A percentile compares a stretch with the other conserved stretches of the same genome.
Evolutionary conservation across 257 asterid species (phyloP).

Genomic region (Salvia miltiorrhiza): DNA sequence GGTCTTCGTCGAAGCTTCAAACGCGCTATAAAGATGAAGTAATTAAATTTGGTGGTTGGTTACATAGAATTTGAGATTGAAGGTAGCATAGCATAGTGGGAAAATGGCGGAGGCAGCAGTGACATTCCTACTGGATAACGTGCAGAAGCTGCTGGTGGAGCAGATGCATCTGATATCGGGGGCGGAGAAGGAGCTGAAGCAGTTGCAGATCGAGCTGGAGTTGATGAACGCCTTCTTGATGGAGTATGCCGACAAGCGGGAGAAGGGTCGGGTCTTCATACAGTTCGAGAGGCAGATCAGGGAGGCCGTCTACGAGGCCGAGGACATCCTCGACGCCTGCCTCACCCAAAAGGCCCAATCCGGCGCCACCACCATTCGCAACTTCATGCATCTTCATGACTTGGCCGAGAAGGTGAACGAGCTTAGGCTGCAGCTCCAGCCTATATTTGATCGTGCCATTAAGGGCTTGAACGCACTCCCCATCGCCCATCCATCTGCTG

Average conservation of each 20-base stretch:
- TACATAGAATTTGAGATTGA: too few relatives aligned
- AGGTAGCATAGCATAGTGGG: too few relatives aligned
- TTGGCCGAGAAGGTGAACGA: not conserved
- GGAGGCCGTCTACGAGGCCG: not conserved
- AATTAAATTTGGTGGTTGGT: too few relatives aligned
- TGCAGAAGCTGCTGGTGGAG: not conserved
- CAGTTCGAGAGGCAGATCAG: not conserved
- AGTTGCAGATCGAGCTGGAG: not conserved
- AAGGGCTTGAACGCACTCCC: too few relatives aligned
- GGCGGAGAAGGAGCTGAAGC: not conserved
- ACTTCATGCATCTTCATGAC: not conserved
- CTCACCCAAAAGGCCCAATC: not conserved
- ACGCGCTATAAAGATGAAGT: too few relatives aligned
- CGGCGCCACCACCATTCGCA: too few relatives aligned
- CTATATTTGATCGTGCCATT: not conserved
- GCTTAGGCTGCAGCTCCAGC: not conserved
- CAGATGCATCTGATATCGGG: not conserved
- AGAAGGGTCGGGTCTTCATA: not conserved
- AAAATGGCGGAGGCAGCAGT: conserved; percentile 1
- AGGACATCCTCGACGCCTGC: conserved; percentile 3
- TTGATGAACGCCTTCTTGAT: not conserved
- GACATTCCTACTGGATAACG: not conserved
- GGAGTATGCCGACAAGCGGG: not conserved
- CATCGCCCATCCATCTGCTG: not conserved
- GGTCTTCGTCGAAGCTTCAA: too few relatives aligned